phyloP scores from a whole-genome alignment of 2,329 filamentous ascomycete genomes.

The Hortaea werneckii region DNA sequence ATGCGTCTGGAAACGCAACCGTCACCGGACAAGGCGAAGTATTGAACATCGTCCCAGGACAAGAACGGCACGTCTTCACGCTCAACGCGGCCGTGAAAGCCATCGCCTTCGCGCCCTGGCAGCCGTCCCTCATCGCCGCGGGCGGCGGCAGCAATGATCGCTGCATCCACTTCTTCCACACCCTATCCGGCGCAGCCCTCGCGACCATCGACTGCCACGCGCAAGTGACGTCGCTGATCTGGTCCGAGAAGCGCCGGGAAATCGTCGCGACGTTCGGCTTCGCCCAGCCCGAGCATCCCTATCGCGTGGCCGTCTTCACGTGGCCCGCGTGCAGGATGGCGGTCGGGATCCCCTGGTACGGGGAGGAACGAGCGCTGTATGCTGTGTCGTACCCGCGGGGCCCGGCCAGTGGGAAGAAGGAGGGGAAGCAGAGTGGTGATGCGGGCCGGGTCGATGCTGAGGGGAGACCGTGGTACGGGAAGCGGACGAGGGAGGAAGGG shows the following conservation, averaged over 20 bases:
- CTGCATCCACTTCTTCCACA: conserved; percentile 93
- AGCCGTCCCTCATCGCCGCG: conserved; percentile 74
- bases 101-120: conserved; percentile 94
- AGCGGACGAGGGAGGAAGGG: conserved; percentile 57
- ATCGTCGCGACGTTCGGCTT: conserved; percentile 93
- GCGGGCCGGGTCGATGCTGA: conserved; percentile 8
- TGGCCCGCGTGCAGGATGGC: conserved; percentile 89
- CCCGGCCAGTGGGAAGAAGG: conserved; percentile 29
- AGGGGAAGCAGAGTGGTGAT: not conserved
- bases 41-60: conserved; percentile 25
- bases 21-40: conserved; percentile 23
- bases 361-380: conserved; percentile 69
- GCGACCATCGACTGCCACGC: conserved; percentile 87
- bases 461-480: conserved; percentile 42
- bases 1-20: conserved; percentile 1
- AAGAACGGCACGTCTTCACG: conserved; percentile 58
- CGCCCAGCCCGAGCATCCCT: conserved; percentile 77
- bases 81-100: conserved; percentile 91
- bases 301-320: conserved; percentile 82
- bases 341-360: conserved; percentile 73
- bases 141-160: conserved; percentile 91
- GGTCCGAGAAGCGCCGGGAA: conserved; percentile 62
- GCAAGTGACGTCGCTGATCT: conserved; percentile 87
- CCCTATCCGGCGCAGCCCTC: conserved; percentile 67
- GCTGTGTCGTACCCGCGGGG: conserved; percentile 75